Conservation (phyloP, 1,139 yeast genomes). For the Magnusiomyces suaveolens region DNA sequence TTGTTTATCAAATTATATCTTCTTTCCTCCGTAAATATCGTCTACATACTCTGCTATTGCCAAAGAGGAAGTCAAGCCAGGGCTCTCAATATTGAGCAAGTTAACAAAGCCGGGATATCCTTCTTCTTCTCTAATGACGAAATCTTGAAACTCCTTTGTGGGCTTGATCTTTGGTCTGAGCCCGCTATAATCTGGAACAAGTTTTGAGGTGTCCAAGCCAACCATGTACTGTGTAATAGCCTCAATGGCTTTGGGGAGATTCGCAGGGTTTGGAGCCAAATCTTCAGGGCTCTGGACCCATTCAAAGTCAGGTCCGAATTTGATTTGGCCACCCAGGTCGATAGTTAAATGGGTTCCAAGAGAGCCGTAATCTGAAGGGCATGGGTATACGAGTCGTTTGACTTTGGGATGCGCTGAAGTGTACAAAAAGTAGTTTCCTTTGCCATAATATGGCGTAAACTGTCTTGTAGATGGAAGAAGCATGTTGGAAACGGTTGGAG, state of each 20-base stretch:
- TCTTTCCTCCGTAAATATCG: slow-evolving; percentile 13
- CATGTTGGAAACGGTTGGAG: slow-evolving; percentile 59
- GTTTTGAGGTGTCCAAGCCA: slow-evolving; percentile 39
- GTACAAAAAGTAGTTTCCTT: slow-evolving; percentile 70
- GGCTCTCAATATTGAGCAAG: slow-evolving; percentile 77
- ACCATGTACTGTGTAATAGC: slow-evolving; percentile 62
- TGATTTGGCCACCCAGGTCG: slow-evolving; percentile 68
- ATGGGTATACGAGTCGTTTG: slow-evolving; percentile 54
- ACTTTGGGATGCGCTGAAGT: slow-evolving; percentile 39
- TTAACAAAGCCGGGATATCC: slow-evolving; percentile 75
- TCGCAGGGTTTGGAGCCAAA: slow-evolving; percentile 31
- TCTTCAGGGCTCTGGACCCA: slow-evolving; percentile 49
- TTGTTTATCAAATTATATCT: neutral
- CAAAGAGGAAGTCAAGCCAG: slow-evolving; percentile 75
- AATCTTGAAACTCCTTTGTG: slow-evolving; percentile 53
- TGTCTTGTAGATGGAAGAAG: slow-evolving; percentile 57
- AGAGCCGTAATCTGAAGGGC: slow-evolving; percentile 66
- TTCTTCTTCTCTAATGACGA: slow-evolving; percentile 53
- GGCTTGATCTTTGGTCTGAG: slow-evolving; percentile 67
- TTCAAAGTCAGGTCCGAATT: slow-evolving; percentile 85
- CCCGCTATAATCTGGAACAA: slow-evolving; percentile 67
- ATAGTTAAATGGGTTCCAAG: slow-evolving; percentile 82
- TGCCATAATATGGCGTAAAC: slow-evolving; percentile 55
- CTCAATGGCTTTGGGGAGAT: slow-evolving; percentile 45
- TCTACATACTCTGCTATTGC: slow-evolving; percentile 70